A percentile compares a stretch with the other conserved stretches of the same genome.
Conservation (phyloP, 768 basidiomycete genomes). For the Termitomyces eurrhizus region DNA sequence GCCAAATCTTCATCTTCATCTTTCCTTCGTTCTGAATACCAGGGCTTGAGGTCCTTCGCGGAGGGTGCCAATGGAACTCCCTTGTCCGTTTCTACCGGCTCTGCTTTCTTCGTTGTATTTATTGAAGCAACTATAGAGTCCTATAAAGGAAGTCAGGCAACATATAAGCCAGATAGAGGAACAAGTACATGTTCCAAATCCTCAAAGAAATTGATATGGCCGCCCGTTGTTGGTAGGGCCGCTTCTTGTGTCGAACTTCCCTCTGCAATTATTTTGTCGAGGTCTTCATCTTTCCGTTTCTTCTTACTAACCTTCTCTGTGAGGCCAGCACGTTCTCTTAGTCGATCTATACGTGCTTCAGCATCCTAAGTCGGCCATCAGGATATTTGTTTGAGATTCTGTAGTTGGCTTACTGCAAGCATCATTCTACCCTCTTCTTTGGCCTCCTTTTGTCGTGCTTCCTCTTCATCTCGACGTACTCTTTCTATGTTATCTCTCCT, state of each 20-base stretch:
- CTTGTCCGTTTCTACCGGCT: constrained; percentile 55
- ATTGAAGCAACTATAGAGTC: constrained; percentile 43
- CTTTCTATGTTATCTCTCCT: constrained; percentile 80
- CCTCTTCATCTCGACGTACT: constrained; percentile 79
- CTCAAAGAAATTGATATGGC: constrained; percentile 83
- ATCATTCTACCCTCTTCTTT: constrained; percentile 69
- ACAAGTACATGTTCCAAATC: constrained; percentile 66
- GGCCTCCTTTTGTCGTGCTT: constrained; percentile 60
- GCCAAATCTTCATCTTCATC: constrained; percentile 16
- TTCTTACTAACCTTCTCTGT: constrained; percentile 27
- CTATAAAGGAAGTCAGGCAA: constrained; percentile 21
- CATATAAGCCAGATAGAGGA: neutral
- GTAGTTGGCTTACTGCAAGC: constrained; percentile 55
- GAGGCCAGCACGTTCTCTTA: constrained; percentile 59
- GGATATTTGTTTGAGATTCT: constrained; percentile 5
- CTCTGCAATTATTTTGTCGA: constrained; percentile 30
- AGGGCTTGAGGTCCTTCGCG: constrained; percentile 74
- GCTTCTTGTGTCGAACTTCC: constrained; percentile 30
- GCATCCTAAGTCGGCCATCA: constrained; percentile 52
- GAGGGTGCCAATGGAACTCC: constrained; percentile 73
- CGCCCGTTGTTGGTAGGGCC: constrained; percentile 43
- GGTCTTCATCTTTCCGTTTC: constrained; percentile 32
- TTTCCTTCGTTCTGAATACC: constrained; percentile 50
- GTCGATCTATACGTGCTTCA: constrained; percentile 67
- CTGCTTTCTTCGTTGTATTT: constrained; percentile 45